Evolutionary conservation across 2,329 filamentous ascomycete genomes (phyloP).

Genomic region (Emergomyces africanus): DNA sequence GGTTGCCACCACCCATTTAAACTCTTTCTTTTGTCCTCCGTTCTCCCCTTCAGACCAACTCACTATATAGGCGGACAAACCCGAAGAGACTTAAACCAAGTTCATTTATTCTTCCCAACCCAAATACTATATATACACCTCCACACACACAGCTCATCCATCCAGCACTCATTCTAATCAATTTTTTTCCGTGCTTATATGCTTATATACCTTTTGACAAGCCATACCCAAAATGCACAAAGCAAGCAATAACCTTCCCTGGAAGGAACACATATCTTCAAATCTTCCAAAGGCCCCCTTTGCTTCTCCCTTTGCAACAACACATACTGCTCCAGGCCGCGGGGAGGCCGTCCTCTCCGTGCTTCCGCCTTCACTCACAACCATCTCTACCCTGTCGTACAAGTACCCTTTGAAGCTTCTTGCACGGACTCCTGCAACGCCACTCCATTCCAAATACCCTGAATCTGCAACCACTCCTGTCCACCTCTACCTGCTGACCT

Average conservation of each 20-base stretch:
- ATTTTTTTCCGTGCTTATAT: no score
- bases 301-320: constrained; percentile 63
- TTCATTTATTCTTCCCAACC: no score
- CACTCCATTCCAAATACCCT: constrained; percentile 35
- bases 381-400: constrained; percentile 64
- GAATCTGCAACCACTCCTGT: constrained; percentile 41
- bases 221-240: no score
- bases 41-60: no score
- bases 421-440: constrained; percentile 55
- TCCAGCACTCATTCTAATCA: no score
- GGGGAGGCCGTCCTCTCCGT: constrained; percentile 63
- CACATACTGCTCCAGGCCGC: constrained; percentile 61
- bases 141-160: no score
- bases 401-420: constrained; percentile 94
- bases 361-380: constrained; percentile 58
- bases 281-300: constrained; percentile 15
- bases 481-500: constrained; percentile 81
- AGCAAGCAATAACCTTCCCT: background rate
- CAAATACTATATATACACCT: no score
- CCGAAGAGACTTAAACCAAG: no score
- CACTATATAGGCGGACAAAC: no score
- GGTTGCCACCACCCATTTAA: no score
- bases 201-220: no score
- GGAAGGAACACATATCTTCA: background rate
- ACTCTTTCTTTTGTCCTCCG: no score